phyloP scores from a whole-genome alignment of 345 rosid genomes.

The Gossypium arboreum region DNA sequence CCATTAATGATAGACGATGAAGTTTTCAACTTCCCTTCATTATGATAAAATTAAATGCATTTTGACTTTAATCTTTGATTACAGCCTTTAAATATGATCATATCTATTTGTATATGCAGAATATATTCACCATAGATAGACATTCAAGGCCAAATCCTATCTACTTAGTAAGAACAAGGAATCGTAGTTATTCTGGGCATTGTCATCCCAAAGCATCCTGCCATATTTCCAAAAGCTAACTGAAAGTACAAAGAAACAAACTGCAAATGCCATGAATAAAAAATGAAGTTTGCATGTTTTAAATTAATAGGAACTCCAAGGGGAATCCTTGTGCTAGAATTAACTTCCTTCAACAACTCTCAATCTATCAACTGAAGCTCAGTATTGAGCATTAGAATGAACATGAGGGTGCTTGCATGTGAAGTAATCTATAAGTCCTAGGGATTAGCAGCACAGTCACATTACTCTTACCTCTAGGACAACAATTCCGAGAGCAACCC shows the following conservation, averaged over 20 bases:
- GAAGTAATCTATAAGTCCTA: not conserved
- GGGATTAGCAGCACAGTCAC: not conserved
- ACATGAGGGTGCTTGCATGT: not conserved
- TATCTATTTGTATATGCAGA: not conserved
- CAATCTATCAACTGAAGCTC: not conserved
- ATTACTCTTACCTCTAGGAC: slow-evolving; percentile 65
- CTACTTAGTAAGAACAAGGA: not conserved
- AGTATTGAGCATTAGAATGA: not conserved
- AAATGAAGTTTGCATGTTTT: not conserved
- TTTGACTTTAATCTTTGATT: not conserved
- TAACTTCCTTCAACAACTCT: not conserved
- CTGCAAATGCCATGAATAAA: not conserved
- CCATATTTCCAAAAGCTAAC: slow-evolving; percentile 12
- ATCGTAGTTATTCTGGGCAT: not conserved
- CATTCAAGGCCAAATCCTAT: not conserved
- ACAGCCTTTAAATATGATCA: not conserved
- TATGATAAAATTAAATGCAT: not conserved
- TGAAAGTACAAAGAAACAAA: not conserved
- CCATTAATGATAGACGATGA: not conserved
- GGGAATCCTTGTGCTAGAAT: not conserved
- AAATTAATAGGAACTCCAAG: not conserved
- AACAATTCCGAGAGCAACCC: slow-evolving; percentile 93
- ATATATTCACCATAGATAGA: not conserved
- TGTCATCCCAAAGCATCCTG: not conserved
- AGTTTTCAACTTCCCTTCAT: slow-evolving; percentile 1